Evolutionary conservation across 2,329 filamentous ascomycete species (phyloP), one percentile per base, ranked within the genome.

Genomic region (Didymella sp.): DNA sequence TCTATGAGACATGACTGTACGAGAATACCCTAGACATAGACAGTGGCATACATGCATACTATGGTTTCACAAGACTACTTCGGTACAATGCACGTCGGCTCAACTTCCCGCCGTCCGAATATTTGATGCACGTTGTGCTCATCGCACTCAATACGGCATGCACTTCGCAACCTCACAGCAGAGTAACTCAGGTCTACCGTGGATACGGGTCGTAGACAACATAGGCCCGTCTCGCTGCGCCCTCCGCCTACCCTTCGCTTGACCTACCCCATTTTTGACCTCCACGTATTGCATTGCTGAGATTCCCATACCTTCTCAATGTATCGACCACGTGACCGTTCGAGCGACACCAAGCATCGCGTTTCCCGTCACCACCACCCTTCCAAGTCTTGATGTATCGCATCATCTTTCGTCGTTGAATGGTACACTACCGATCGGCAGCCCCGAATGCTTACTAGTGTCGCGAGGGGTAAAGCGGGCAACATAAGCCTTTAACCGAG

Each of bases 391-490:
- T 31, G 17, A 25, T 31, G 25, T 11, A 52, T 57, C 43, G 47
- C 47, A 27, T 21, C 30, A 44, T 49, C 35, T 21, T 25, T 28
- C 17, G 48, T 51, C 37, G 43, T 43, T 48, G 31, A 13, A 33
- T 57, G 54, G 48, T 45, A 52, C 38, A n/a, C 47, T 52, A 48
- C 43, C 31, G 49, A 57, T 57, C 54, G 54, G 54, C 54, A 52
- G 48, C 54, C 49, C 48, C 54, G 54, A 57, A 25, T 8, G 8
- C 12, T 1, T 1, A 17, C 30, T 40, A 44, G 6, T 15, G 25
- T 31, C 33, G 15, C 7, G 19, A 52, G 25, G 6, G 25, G 54
- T 31, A 38, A 43, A 33, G 48, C 21, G 24, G 13, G 1, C 2
- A 1, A 15, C 1, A 44, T 27, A 57, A 57, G 54, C 54, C 4